Evolutionary conservation across 2,329 filamentous ascomycete species (phyloP).

Genomic region (Alternaria triticina): DNA sequence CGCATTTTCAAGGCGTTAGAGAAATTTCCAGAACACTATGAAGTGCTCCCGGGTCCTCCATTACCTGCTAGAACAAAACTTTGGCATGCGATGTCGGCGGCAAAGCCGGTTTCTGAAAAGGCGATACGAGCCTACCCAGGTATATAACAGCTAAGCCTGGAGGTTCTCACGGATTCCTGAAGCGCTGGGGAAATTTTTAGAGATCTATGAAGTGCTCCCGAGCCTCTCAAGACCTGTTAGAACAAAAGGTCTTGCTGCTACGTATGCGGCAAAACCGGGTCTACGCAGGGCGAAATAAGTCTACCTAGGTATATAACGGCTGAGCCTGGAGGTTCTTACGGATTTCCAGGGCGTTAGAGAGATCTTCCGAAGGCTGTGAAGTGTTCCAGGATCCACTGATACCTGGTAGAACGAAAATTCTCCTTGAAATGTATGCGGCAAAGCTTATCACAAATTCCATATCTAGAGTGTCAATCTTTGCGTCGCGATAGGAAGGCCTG

Average conservation of each 20-base stretch:
- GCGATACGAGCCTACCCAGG: neutral
- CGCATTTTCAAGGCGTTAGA: too few species aligned
- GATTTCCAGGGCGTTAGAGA: too few species aligned
- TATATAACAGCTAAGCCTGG: neutral
- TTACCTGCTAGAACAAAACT: neutral
- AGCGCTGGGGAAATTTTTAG: rapidly evolving
- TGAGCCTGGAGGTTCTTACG: too few species aligned
- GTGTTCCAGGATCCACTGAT: too few species aligned
- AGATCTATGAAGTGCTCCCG: neutral
- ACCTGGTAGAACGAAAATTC: too few species aligned
- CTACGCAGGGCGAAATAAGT: too few species aligned
- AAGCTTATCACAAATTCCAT: too few species aligned
- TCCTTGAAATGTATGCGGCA: too few species aligned
- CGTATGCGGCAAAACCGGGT: neutral
- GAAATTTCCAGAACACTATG: neutral
- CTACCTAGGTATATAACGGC: too few species aligned
- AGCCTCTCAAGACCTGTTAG: neutral
- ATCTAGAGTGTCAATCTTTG: too few species aligned
- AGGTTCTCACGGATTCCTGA: neutral
- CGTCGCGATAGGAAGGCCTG: too few species aligned
- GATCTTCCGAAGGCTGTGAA: too few species aligned
- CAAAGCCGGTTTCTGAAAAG: rapidly evolving
- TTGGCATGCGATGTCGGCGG: neutral
- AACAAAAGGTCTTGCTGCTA: neutral
- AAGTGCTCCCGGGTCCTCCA: rapidly evolving